Conservation (phyloP, 352 stramenopile genomes). For the Globisporangium ultimum region DNA sequence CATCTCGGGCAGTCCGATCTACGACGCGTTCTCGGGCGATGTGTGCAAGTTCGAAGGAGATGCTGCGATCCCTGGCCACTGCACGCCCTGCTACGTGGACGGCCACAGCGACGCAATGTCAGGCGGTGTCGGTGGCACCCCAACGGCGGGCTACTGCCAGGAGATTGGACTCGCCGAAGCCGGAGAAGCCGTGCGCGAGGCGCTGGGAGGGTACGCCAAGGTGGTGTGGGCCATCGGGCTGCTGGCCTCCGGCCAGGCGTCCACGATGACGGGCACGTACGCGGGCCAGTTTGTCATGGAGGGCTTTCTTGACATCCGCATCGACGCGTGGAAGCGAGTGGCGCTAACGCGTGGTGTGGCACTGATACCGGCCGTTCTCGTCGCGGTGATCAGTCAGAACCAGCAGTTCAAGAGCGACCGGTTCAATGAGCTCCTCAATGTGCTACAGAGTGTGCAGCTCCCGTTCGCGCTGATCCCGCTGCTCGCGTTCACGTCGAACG, state of each 20-base stretch:
- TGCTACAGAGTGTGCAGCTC: constrained; percentile 85
- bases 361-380: constrained; percentile 69
- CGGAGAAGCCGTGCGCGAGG: constrained; percentile 55
- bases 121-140: constrained; percentile 1
- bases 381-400: constrained; percentile 64
- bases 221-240: constrained; percentile 89
- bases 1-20: constrained; percentile 51
- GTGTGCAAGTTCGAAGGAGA: constrained; percentile 37
- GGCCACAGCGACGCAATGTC: constrained; percentile 14
- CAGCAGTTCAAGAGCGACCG: constrained; percentile 49
- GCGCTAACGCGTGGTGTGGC: constrained; percentile 85
- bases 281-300: constrained; percentile 94
- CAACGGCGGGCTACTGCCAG: constrained; percentile 66
- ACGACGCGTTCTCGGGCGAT: constrained; percentile 51
- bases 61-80: constrained; percentile 10
- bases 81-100: constrained; percentile 53
- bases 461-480: constrained; percentile 85
- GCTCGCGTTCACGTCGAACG: constrained; percentile 64
- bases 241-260: constrained; percentile 87
- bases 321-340: constrained; percentile 80
- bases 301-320: constrained; percentile 86
- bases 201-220: constrained; percentile 56
- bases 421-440: constrained; percentile 85
- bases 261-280: constrained; percentile 93
- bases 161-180: constrained; percentile 74